A percentile compares a stretch with the other conserved stretches of the same genome.
Evolutionary conservation across 2,329 filamentous ascomycete species (phyloP).

Genomic region (Venturia oleaginea): DNA sequence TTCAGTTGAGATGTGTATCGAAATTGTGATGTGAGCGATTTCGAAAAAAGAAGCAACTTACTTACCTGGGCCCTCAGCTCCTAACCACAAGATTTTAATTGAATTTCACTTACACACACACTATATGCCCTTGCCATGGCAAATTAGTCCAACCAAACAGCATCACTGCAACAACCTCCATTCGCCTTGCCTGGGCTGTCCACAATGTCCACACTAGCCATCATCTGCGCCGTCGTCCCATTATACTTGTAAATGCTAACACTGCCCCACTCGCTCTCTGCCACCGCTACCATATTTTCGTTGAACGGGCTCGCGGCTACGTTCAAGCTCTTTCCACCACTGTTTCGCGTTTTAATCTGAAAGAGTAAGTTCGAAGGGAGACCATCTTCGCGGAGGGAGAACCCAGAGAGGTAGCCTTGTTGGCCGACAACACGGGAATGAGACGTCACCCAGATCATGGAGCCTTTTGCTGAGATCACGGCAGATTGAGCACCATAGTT

Average conservation of each 20-base stretch:
- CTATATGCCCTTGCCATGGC: background rate
- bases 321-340: constrained; percentile 80
- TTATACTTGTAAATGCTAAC: constrained; percentile 7
- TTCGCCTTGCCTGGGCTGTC: background rate
- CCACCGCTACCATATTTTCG: constrained; percentile 2
- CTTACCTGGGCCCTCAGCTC: background rate
- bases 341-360: constrained; percentile 74
- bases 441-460: constrained; percentile 74
- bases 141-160: constrained; percentile 7
- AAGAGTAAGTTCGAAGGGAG: constrained; percentile 64
- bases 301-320: constrained; percentile 34
- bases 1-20: too few relatives aligned
- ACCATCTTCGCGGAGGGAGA: constrained; percentile 59
- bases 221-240: background rate
- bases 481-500: constrained; percentile 71
- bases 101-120: background rate
- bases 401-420: constrained; percentile 76
- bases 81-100: background rate
- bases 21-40: too few relatives aligned
- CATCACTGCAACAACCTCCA: constrained; percentile 10
- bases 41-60: background rate
- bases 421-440: constrained; percentile 65
- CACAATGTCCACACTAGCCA: constrained; percentile 9
- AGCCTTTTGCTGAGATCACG: constrained; percentile 56
- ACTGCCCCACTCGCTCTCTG: constrained; percentile 4